These are phyloP conservation scores for Cryptosporidium sp. DNA, from an alignment of 169 alveolate species.

Conservation along the genomic window DNA sequence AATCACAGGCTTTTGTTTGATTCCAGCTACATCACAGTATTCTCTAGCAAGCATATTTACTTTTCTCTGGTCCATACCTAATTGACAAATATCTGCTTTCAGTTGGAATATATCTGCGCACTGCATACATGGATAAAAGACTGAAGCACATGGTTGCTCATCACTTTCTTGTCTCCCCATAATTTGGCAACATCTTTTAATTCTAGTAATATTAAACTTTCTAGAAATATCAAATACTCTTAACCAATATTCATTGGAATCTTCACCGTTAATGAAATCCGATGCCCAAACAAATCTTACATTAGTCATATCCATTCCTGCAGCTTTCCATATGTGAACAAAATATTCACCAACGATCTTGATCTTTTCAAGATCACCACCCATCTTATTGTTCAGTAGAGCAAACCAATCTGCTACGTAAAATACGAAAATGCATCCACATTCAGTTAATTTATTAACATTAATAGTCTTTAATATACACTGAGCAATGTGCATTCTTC, in stretches of 20 bases:
- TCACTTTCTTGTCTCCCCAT: slow-evolving; percentile 98
- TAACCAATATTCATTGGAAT: slow-evolving; percentile 96
- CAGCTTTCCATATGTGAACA: slow-evolving; percentile 99
- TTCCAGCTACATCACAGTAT: slow-evolving; percentile 88
- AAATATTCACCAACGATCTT: slow-evolving; percentile 96
- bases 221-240: slow-evolving; percentile 96
- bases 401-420: slow-evolving; percentile 99
- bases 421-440: slow-evolving; percentile 97
- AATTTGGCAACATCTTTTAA: slow-evolving; percentile 97
- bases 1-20: slow-evolving; percentile 90
- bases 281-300: slow-evolving; percentile 99
- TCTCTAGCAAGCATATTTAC: slow-evolving; percentile 99
- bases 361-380: slow-evolving; percentile 96
- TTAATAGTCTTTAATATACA: slow-evolving; percentile 90
- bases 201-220: slow-evolving; percentile 90
- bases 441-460: slow-evolving; percentile 94
- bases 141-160: slow-evolving; percentile 92
- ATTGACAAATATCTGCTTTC: slow-evolving; percentile 98
- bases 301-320: slow-evolving; percentile 98
- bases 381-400: slow-evolving; percentile 98
- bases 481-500: slow-evolving; percentile 99
- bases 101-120: slow-evolving; percentile 98
- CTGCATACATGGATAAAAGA: slow-evolving; percentile 94
- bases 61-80: slow-evolving; percentile 99
- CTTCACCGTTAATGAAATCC: slow-evolving; percentile 93